These are phyloP conservation scores for Xanthoceras sorbifolium DNA, from an alignment of 345 rosid genomes.

Conservation along the genomic window DNA sequence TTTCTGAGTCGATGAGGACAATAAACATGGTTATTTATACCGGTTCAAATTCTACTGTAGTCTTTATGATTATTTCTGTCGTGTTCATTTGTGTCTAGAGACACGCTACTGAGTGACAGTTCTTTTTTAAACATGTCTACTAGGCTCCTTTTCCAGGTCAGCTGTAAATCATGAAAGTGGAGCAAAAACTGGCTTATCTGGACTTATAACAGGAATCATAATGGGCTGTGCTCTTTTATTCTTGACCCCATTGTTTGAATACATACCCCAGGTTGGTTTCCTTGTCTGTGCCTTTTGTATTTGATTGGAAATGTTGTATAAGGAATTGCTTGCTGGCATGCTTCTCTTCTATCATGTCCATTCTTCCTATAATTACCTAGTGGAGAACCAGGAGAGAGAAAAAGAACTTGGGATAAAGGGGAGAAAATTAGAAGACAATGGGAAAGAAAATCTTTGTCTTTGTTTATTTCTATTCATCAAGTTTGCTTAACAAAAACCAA, in stretches of 20 bases:
- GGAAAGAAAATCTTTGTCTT: neutral
- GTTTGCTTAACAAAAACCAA: neutral
- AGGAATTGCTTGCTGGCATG: neutral
- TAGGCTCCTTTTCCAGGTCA: slow-evolving; percentile 98
- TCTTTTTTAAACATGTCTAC: slow-evolving; percentile 33
- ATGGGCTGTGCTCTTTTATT: slow-evolving; percentile 87
- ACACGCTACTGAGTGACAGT: neutral
- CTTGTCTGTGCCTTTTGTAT: slow-evolving; percentile 5
- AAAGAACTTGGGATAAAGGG: neutral
- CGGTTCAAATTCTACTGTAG: neutral
- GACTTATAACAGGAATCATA: slow-evolving; percentile 75
- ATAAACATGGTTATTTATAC: slow-evolving; percentile 11
- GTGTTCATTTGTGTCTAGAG: neutral
- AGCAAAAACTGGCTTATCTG: slow-evolving; percentile 89
- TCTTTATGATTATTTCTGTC: neutral
- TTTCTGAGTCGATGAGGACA: slow-evolving; percentile 23
- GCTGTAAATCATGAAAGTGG: slow-evolving; percentile 98
- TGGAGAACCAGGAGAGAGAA: neutral
- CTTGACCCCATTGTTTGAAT: slow-evolving; percentile 78
- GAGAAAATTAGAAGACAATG: neutral
- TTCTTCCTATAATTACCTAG: neutral
- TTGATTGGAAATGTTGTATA: slow-evolving; percentile 5
- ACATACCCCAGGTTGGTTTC: slow-evolving; percentile 83
- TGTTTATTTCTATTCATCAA: neutral
- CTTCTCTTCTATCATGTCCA: neutral